Conservation (phyloP, 2,329 filamentous ascomycete species). For the Cladophialophora exuberans region DNA sequence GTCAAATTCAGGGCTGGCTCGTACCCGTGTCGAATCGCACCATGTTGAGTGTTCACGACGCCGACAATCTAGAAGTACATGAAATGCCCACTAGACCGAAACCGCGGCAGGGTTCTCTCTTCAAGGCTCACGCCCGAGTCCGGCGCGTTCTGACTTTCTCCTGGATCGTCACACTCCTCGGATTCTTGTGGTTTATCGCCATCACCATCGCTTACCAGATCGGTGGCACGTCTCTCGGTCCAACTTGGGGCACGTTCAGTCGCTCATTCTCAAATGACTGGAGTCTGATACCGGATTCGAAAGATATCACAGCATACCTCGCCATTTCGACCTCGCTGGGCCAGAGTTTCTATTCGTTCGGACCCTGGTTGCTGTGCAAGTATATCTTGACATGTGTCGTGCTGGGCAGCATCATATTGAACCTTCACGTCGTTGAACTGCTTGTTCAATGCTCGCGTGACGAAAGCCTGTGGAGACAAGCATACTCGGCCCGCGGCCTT, state of each 20-base stretch:
- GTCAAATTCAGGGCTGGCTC: neutral
- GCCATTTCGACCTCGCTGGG: conserved; percentile 3
- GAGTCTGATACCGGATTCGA: conserved; percentile 1
- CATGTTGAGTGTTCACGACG: conserved; percentile 2
- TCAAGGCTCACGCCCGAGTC: conserved; percentile 1
- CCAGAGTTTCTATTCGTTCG: conserved; percentile 4
- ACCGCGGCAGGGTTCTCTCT: neutral
- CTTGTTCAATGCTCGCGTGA: conserved; percentile 3
- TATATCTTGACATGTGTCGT: conserved; percentile 5
- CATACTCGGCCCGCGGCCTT: neutral
- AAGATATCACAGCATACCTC: neutral
- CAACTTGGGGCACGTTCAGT: conserved; percentile 3
- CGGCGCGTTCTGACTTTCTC: neutral
- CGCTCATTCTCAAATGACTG: conserved; percentile 5
- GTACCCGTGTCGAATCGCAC: neutral
- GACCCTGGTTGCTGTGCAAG: conserved; percentile 3
- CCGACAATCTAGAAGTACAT: neutral
- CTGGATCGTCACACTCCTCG: neutral
- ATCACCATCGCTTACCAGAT: neutral
- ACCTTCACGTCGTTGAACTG: conserved; percentile 3
- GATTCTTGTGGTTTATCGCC: neutral
- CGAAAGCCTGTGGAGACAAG: conserved; percentile 6
- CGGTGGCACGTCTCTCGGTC: neutral
- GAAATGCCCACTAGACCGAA: conserved; percentile 1
- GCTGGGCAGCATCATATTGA: neutral